phyloP scores from a whole-genome alignment of 345 rosid species.

The Eucalyptus lansdowneana region DNA sequence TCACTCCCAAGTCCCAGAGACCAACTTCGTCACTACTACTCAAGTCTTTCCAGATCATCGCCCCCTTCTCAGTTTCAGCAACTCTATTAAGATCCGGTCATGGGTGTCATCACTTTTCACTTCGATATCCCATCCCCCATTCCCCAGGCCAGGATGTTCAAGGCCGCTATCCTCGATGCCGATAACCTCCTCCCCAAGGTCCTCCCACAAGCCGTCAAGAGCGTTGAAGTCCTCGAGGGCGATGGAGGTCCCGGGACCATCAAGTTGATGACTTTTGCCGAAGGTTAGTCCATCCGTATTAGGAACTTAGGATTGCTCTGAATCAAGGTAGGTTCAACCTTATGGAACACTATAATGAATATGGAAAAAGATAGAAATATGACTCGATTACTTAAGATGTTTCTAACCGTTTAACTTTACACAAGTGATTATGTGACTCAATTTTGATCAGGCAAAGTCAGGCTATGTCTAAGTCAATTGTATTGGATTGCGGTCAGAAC shows the following conservation, averaged over 20 bases:
- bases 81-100: neutral
- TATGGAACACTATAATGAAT: neutral
- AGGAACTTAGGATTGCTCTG: neutral
- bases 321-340: neutral
- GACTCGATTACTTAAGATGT: neutral
- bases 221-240: slow-evolving; percentile 12
- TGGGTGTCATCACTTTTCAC: neutral
- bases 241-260: slow-evolving; percentile 23
- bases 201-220: slow-evolving; percentile 15
- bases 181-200: slow-evolving; percentile 7
- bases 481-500: neutral
- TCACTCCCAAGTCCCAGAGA: neutral
- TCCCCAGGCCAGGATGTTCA: neutral
- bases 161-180: neutral
- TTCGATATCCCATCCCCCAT: neutral
- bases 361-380: neutral
- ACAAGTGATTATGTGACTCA: neutral
- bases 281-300: neutral
- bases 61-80: neutral
- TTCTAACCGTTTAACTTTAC: neutral
- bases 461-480: neutral
- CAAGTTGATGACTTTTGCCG: slow-evolving; percentile 3
- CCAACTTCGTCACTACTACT: neutral
- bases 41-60: neutral
- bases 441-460: neutral